phyloP scores from a whole-genome alignment of 805 yeast species.

The Yamadazyma sp. region DNA sequence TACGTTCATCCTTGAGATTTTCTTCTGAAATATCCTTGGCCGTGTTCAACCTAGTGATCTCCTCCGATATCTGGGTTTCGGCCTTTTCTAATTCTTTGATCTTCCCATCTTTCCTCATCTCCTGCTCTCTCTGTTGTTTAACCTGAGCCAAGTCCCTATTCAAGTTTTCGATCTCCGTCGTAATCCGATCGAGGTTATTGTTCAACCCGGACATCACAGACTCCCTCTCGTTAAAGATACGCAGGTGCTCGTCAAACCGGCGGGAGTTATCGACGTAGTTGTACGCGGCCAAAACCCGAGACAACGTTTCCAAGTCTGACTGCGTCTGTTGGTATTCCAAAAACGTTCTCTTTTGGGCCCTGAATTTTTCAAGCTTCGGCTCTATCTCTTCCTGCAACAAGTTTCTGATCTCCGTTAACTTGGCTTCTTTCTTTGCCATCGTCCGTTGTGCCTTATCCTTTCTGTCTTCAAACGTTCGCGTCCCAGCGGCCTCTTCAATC shows the following conservation, averaged over 20 bases:
- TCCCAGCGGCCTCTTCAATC: conserved; percentile 98
- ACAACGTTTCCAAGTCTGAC: conserved; percentile 71
- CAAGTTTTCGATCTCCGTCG: conserved; percentile 56
- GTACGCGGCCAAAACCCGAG: conserved; percentile 74
- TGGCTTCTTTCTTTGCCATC: conserved; percentile 86
- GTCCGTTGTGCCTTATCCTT: conserved; percentile 89
- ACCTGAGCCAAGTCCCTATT: conserved; percentile 59
- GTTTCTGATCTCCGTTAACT: conserved; percentile 72
- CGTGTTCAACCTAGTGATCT: conserved; percentile 67
- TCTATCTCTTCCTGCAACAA: conserved; percentile 84
- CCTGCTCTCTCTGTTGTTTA: conserved; percentile 53
- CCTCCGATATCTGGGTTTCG: conserved; percentile 59
- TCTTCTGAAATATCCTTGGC: conserved; percentile 56
- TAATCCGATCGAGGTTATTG: conserved; percentile 44
- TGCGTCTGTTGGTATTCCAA: conserved; percentile 85
- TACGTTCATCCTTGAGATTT: conserved; percentile 54
- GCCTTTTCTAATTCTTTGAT: conserved; percentile 57
- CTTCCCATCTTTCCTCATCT: conserved; percentile 58
- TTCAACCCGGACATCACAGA: conserved; percentile 41
- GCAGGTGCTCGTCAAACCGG: conserved; percentile 44
- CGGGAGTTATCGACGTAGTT: conserved; percentile 52
- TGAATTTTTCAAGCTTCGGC: conserved; percentile 80
- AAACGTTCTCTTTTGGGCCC: conserved; percentile 78
- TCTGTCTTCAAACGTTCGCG: conserved; percentile 91
- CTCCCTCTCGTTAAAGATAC: conserved; percentile 42